A percentile compares a stretch with the other conserved stretches of the same genome.
Conservation (phyloP, 306 rosid species). For the Arachis hypogaea region DNA sequence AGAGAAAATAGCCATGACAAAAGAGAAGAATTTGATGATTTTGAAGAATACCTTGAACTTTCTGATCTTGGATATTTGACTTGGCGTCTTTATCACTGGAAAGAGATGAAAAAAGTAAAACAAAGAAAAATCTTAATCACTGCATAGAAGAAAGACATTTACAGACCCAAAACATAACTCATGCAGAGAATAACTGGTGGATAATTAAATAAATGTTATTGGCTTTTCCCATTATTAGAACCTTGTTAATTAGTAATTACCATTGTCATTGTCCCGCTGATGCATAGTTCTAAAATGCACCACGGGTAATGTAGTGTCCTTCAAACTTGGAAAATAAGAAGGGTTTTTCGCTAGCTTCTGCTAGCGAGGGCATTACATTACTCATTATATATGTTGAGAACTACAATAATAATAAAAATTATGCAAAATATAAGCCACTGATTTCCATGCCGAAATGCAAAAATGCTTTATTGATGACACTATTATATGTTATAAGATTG, state of each 20-base stretch:
- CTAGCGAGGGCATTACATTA: no score
- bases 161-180: conserved; percentile 22
- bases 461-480: not conserved
- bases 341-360: not conserved
- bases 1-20: not conserved
- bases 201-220: conserved; percentile 16
- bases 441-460: not conserved
- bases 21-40: conserved; percentile 5
- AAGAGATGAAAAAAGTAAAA: conserved; percentile 20
- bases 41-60: conserved; percentile 56
- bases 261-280: not conserved
- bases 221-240: not conserved
- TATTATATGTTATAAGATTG: not conserved
- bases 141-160: conserved; percentile 6
- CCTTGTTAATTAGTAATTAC: conserved; percentile 10
- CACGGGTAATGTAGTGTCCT: conserved; percentile 1
- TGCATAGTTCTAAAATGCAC: conserved; percentile 1
- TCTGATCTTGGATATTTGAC: conserved; percentile 39
- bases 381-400: not conserved
- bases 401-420: not conserved
- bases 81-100: conserved; percentile 51
- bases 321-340: not conserved
- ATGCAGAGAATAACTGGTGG: not conserved
- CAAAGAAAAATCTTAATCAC: conserved; percentile 25
- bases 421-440: not conserved